A percentile compares a stretch with the other conserved stretches of the same genome.
Conservation (phyloP, 2,329 filamentous ascomycete species). For the Fusarium paranaense region DNA sequence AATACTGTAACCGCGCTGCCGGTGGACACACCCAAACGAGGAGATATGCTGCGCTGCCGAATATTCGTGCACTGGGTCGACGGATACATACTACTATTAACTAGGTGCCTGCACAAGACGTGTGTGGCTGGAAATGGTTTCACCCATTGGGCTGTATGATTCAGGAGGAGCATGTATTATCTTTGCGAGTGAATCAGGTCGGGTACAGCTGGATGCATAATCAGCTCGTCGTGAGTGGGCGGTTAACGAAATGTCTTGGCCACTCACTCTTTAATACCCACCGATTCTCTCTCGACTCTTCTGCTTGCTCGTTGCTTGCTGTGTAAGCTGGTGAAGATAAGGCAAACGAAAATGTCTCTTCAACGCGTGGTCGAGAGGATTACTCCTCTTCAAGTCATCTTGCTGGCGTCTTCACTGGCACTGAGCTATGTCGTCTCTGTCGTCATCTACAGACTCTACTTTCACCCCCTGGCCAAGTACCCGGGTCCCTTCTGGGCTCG, state of each 20-base stretch:
- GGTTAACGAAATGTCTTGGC: not conserved
- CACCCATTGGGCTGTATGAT: not conserved
- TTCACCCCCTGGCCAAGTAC: slow-evolving; percentile 64
- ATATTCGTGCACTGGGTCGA: not conserved
- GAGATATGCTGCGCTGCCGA: not conserved
- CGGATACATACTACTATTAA: not conserved
- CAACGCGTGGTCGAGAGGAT: not conserved
- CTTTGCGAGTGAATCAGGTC: not conserved
- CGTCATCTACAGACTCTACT: slow-evolving; percentile 49
- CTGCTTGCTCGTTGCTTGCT: not conserved
- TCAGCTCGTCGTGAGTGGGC: not conserved
- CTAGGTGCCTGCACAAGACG: not conserved
- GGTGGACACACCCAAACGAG: not conserved
- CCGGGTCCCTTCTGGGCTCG: slow-evolving; percentile 67
- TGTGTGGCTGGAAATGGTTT: not conserved
- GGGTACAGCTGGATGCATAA: not conserved
- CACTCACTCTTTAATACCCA: not conserved
- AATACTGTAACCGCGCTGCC: not conserved
- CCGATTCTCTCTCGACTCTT: not conserved
- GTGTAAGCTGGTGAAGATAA: not conserved
- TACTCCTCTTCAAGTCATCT: not conserved
- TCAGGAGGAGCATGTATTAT: not conserved
- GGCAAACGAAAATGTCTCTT: not conserved
- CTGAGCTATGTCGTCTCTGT: not conserved
- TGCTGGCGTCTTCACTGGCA: not conserved